A percentile compares a stretch with the other conserved stretches of the same genome.
Conservation (phyloP, 345 rosid genomes). For the Kernera saxatilis region DNA sequence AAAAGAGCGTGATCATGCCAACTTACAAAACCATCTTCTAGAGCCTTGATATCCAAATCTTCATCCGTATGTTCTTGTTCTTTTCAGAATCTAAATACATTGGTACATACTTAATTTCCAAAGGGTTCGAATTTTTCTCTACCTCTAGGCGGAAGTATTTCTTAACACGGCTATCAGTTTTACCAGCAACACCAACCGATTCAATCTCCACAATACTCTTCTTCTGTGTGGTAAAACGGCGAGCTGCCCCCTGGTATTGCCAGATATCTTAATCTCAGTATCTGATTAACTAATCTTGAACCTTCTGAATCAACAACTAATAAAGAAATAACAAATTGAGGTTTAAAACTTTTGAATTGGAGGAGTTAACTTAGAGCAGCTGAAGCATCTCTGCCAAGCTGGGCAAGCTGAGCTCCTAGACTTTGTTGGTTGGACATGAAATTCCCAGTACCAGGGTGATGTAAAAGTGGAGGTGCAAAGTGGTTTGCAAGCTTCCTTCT, state of each 20-base stretch:
- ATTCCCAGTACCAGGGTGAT: conserved; percentile 60
- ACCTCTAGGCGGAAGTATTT: conserved; percentile 77
- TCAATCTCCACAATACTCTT: conserved; percentile 57
- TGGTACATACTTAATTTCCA: background rate
- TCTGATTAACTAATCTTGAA: background rate
- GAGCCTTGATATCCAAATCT: conserved; percentile 63
- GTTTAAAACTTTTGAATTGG: background rate
- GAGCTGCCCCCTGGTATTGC: conserved; percentile 54
- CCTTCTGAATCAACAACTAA: background rate
- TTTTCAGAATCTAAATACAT: conserved; percentile 15
- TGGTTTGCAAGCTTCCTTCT: too few species aligned
- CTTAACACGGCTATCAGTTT: conserved; percentile 51
- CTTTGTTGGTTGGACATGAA: conserved; percentile 95
- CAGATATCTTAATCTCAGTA: background rate
- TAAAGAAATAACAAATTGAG: background rate
- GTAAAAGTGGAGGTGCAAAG: too few species aligned
- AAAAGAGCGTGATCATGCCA: background rate
- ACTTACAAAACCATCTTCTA: conserved; percentile 79
- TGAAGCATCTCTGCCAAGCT: conserved; percentile 95
- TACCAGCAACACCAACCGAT: conserved; percentile 65
- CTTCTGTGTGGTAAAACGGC: conserved; percentile 45
- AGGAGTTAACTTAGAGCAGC: conserved; percentile 73
- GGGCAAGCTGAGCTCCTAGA: conserved; percentile 85
- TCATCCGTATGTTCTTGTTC: conserved; percentile 53
- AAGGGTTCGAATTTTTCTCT: background rate